Base-by-base conservation (phyloP, 306 rosid species). In the Rosa multiflora region DNA sequence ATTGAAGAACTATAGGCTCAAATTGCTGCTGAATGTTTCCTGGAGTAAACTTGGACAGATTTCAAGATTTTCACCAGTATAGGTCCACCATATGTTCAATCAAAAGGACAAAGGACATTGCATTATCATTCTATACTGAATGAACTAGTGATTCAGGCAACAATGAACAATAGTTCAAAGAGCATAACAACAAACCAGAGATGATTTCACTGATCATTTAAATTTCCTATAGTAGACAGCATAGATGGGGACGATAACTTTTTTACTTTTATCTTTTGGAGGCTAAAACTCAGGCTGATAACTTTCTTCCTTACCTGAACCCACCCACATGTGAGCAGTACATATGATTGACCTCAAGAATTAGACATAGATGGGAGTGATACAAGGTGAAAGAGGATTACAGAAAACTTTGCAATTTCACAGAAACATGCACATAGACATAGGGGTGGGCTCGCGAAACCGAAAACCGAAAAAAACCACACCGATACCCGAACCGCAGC, bases 11-110 rank as follows among this genome's bases (percentile, higher is more conserved):
- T 64, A 32, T 32, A 2, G 5, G 9, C 69, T 64, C 15, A 64
- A 62, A 37, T 18, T 73, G 35, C 13, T 52, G 4, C 5, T 32
- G 48, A 29, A 73, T 48, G 75, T 13, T 35, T 14, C 18, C 48
- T 10, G 67, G 10, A 40, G 77, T 4, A 56, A 74, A 21, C 78
- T 74, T 58, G 70, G 46, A 74, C 0, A 26, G 78, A 10, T 43
- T 8, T 35, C 53, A 40, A 74, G 40, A 56, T n/a, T 74, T 58
- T 12, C 78, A 13, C 15, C 51, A 58, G 17, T 15, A 56, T 4
- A 73, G 77, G 53, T 56, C 69, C 40, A 42, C 8, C 43, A 55
- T 3, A 37, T 20, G 8, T 55, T 8, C 40, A 44, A 1, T 40
- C 26, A 74, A 58, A 21, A 10, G n/a, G 39, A 55, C 8, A 56